These are phyloP conservation scores for Oryza glaberrima DNA, from an alignment of 176 grass and related monocot genomes.

Conservation along the genomic window DNA sequence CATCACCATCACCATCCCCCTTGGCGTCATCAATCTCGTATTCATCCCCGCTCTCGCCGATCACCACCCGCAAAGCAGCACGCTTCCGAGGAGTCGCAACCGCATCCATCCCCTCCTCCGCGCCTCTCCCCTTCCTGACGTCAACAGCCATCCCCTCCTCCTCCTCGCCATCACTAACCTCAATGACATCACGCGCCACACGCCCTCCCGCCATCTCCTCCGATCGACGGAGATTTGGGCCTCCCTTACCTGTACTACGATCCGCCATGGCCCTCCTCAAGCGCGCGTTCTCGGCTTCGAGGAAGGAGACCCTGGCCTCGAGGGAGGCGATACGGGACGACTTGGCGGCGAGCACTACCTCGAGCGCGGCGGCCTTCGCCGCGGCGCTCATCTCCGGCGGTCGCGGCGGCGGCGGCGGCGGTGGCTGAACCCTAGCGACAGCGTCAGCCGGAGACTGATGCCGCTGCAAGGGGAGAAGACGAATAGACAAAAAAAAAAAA, in stretches of 20 bases:
- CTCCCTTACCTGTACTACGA: neutral
- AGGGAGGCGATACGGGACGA: conserved; percentile 45
- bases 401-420: neutral
- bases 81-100: conserved; percentile 10
- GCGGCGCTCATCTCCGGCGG: conserved; percentile 27
- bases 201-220: neutral
- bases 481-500: neutral
- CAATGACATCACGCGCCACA: conserved; percentile 22
- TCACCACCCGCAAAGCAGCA: conserved; percentile 9
- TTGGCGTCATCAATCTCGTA: neutral
- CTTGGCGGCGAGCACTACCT: conserved; percentile 40
- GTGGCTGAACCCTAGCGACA: neutral
- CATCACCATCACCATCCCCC: neutral
- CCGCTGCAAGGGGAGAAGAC: neutral
- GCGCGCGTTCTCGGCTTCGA: conserved; percentile 53
- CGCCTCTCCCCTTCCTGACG: neutral
- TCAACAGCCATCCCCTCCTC: conserved; percentile 4
- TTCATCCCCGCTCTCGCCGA: conserved; percentile 29
- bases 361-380: conserved; percentile 21
- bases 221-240: neutral
- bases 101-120: neutral
- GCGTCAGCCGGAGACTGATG: neutral
- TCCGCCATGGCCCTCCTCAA: conserved; percentile 32
- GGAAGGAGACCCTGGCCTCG: conserved; percentile 41
- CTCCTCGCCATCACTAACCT: conserved; percentile 42